Conservation (phyloP, 495 filamentous ascomycete genomes). For the Neurospora tetrasperma region DNA sequence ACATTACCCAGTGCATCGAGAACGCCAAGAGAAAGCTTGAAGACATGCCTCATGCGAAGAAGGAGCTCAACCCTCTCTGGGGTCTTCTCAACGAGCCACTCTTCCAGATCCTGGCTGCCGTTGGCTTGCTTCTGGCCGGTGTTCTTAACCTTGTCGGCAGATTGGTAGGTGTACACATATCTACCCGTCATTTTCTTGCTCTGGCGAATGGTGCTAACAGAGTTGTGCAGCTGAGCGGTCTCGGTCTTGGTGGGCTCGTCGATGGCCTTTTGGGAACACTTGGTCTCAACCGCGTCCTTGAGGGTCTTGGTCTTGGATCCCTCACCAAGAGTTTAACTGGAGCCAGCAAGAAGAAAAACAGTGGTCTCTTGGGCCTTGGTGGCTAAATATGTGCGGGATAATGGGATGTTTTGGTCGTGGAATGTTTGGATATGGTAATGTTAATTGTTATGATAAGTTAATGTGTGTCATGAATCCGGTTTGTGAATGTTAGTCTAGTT, state of each 20-base stretch:
- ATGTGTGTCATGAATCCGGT: neutral
- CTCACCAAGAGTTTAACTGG: constrained; percentile 39
- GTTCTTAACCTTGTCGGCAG: constrained; percentile 73
- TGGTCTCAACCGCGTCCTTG: constrained; percentile 68
- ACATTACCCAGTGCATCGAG: constrained; percentile 67
- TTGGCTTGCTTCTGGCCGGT: constrained; percentile 73
- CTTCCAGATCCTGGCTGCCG: constrained; percentile 87
- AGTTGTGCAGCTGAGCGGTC: constrained; percentile 48
- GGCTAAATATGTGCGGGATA: constrained; percentile 2
- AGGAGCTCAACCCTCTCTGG: constrained; percentile 85
- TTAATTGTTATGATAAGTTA: neutral
- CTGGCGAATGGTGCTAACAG: constrained; percentile 7
- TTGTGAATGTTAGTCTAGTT: too few relatives aligned
- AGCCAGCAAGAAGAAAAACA: constrained; percentile 28
- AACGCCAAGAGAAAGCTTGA: constrained; percentile 75
- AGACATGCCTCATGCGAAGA: constrained; percentile 90
- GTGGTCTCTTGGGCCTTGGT: constrained; percentile 21
- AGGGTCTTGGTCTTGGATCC: constrained; percentile 58
- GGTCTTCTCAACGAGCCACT: constrained; percentile 71
- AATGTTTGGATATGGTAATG: neutral
- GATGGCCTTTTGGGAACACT: constrained; percentile 71
- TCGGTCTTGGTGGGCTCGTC: constrained; percentile 76
- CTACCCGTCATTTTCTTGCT: neutral
- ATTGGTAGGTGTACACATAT: constrained; percentile 31
- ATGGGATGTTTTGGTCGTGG: neutral